phyloP scores from a whole-genome alignment of 495 filamentous ascomycete genomes.

The Saxophila tyrrhenica region DNA sequence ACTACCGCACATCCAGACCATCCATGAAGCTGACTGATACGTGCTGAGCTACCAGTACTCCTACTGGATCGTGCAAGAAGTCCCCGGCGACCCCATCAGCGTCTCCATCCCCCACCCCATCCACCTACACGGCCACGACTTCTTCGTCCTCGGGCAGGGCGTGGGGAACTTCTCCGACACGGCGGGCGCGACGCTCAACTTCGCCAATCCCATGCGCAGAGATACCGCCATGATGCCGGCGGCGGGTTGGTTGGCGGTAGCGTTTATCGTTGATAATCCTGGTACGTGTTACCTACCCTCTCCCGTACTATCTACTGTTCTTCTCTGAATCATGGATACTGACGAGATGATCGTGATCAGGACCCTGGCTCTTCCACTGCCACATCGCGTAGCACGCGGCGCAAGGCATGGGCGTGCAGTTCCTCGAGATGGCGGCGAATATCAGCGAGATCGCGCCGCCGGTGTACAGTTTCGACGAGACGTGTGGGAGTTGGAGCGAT shows the following conservation, averaged over 20 bases:
- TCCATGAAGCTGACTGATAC: slow-evolving; percentile 19
- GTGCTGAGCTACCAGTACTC: slow-evolving; percentile 18
- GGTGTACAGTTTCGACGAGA: neutral
- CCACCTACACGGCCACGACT: slow-evolving; percentile 35
- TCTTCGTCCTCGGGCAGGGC: slow-evolving; percentile 27
- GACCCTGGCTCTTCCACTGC: neutral
- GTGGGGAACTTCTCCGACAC: slow-evolving; percentile 8
- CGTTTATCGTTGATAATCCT: slow-evolving; percentile 30
- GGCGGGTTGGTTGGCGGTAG: slow-evolving; percentile 26
- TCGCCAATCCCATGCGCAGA: slow-evolving; percentile 25
- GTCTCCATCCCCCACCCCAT: slow-evolving; percentile 30
- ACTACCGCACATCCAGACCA: neutral
- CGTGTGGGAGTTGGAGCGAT: neutral
- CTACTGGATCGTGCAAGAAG: slow-evolving; percentile 29
- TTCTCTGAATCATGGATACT: too few relatives aligned
- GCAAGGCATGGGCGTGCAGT: neutral
- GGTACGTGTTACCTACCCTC: slow-evolving; percentile 9
- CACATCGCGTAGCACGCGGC: neutral
- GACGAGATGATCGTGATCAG: too few relatives aligned
- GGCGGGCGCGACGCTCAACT: slow-evolving; percentile 19
- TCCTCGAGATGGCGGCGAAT: neutral
- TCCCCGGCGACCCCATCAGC: neutral
- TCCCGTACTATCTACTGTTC: too few relatives aligned
- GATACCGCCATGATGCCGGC: slow-evolving; percentile 29
- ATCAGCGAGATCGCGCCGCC: neutral